A percentile compares a stretch with the other conserved stretches of the same genome.
Evolutionary conservation across 2,329 filamentous ascomycete species (phyloP).

Genomic region (Gnomoniopsis sp.): DNA sequence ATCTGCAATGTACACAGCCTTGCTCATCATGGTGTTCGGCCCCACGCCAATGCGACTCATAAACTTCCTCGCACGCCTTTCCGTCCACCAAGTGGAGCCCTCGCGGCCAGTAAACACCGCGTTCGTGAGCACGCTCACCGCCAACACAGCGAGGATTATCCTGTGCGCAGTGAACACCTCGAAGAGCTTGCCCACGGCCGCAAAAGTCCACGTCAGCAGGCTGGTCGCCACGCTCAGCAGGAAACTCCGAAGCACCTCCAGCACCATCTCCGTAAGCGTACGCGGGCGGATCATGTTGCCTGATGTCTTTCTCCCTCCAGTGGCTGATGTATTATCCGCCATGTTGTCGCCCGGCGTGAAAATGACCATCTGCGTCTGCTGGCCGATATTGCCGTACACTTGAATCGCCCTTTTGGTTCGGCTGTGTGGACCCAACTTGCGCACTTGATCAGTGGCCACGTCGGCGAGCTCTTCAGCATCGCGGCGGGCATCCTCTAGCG

Average conservation of each 20-base stretch:
- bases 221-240: constrained; percentile 72
- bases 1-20: constrained; percentile 78
- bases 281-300: constrained; percentile 50
- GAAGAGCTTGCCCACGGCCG: constrained; percentile 61
- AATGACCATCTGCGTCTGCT: constrained; percentile 60
- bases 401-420: constrained; percentile 75
- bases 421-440: constrained; percentile 68
- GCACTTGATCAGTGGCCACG: constrained; percentile 73
- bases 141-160: constrained; percentile 67
- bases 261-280: constrained; percentile 64
- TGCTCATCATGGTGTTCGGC: constrained; percentile 78
- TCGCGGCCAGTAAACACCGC: constrained; percentile 71
- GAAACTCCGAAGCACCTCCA: constrained; percentile 71
- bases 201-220: constrained; percentile 74
- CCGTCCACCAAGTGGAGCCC: constrained; percentile 77
- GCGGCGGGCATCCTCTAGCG: constrained; percentile 69
- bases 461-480: constrained; percentile 74
- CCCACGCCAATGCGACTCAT: constrained; percentile 79
- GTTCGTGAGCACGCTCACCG: constrained; percentile 69
- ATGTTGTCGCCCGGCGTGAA: constrained; percentile 48
- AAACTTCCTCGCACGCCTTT: constrained; percentile 74
- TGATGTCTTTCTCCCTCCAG: constrained; percentile 48
- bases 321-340: constrained; percentile 33
- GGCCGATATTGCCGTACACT: constrained; percentile 73
- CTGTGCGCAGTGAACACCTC: constrained; percentile 69